Percentiles rank a stretch among this genome's conserved stretches.
Conservation (phyloP, 129 eudicot species). For the Solidago caesia region DNA sequence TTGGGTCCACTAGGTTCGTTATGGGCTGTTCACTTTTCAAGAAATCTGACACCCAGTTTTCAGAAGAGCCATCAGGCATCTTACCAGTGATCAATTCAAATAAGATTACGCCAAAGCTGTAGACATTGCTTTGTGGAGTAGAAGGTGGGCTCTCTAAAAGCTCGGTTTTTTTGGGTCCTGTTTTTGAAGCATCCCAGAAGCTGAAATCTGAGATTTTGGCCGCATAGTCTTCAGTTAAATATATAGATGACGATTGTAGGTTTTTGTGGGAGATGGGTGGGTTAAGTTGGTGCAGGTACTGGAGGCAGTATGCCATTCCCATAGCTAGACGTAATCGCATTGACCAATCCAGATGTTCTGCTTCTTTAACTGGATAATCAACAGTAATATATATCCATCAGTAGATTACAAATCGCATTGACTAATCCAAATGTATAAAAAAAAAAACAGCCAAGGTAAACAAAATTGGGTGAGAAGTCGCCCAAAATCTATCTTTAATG, state of each 20-base stretch:
- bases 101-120: slow-evolving; percentile 63
- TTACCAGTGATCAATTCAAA: slow-evolving; percentile 71
- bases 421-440: neutral
- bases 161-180: slow-evolving; percentile 45
- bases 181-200: slow-evolving; percentile 55
- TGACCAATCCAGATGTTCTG: slow-evolving; percentile 78
- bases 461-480: slow-evolving; percentile 6
- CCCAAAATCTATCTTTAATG: neutral
- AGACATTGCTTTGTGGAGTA: slow-evolving; percentile 56
- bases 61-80: slow-evolving; percentile 36
- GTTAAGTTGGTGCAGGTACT: slow-evolving; percentile 69
- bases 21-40: slow-evolving; percentile 35
- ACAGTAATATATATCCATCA: slow-evolving; percentile 12
- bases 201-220: slow-evolving; percentile 83
- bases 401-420: neutral
- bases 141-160: slow-evolving; percentile 40
- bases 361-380: slow-evolving; percentile 60
- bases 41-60: slow-evolving; percentile 42
- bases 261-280: slow-evolving; percentile 61
- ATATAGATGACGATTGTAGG: slow-evolving; percentile 62
- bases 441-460: neutral
- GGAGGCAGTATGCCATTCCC: slow-evolving; percentile 87
- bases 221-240: slow-evolving; percentile 82
- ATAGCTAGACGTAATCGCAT: slow-evolving; percentile 64
- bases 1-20: slow-evolving; percentile 55